Evolutionary conservation across 78 protist genomes (phyloP), one percentile per base, ranked within the genome.

Genomic region (Dictyostelium citrinum): DNA sequence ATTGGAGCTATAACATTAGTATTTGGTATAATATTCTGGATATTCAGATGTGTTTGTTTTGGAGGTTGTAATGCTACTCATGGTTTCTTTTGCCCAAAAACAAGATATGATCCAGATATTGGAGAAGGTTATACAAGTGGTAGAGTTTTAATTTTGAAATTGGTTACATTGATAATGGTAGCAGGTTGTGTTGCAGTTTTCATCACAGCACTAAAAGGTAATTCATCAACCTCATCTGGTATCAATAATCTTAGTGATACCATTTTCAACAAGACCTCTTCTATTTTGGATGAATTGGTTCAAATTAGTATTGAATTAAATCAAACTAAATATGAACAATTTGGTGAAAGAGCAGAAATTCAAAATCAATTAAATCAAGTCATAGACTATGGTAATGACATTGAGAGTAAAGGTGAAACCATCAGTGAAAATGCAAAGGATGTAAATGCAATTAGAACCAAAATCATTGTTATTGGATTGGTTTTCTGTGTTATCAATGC

Each of bases 91-190:
- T 64, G 72, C 27, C 92, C 92, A 61, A 76, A 77, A 61, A 82
- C 92, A 51, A 85, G 77, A 35, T 85, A 27, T 11, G 91, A 85
- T 27, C 83, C 91, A 29, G 91, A 74, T 8, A 77, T 86, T 27
- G 92, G 92, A 1, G 92, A 86, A 20, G 92, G 92, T 20, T 86
- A 86, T 16, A 41, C 33, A 11, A 41, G 22, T 5, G 31, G 43
- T 27, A 45, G 49, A 17, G 92, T 86, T 35, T 76, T 33, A 37
- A 61, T 74, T 35, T 29, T 86, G 9, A 51, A 74, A 22, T 8
- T 86, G 0, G 17, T 86, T 0, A 83, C 43, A 14, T 22, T 86
- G 12, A 11, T 68, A 4, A 71, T 71, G 74, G 81, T 67, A 5
- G 35, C 80, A n/a, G 92, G 76, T 20, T 55, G 76, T 41, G 92